These are phyloP conservation scores for Phytopythium aichiense DNA, from an alignment of 352 stramenopile genomes.

Conservation along the genomic window DNA sequence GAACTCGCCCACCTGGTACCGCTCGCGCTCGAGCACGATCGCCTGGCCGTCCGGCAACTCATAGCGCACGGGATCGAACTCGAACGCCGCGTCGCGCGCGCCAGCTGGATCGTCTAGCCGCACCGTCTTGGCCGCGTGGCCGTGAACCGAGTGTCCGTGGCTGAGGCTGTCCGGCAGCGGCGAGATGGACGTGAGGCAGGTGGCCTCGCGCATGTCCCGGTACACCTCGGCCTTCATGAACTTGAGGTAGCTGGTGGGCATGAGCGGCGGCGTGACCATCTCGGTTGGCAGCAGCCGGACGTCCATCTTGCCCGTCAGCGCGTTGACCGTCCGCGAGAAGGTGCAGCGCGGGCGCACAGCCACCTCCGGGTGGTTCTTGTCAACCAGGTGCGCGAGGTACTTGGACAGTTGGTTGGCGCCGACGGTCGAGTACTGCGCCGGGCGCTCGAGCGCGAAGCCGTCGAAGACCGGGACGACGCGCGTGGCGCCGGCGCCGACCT, in stretches of 20 bases:
- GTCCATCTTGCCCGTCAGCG: constrained; percentile 50
- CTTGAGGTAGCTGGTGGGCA: constrained; percentile 69
- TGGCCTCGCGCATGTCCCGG: constrained; percentile 70
- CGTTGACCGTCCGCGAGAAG: constrained; percentile 54
- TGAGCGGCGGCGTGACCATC: constrained; percentile 35
- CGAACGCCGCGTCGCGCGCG: constrained; percentile 15
- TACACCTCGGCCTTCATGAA: constrained; percentile 69
- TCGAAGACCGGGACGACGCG: constrained; percentile 90
- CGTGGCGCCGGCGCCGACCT: constrained; percentile 83
- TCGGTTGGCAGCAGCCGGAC: constrained; percentile 35
- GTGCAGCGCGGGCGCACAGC: constrained; percentile 56
- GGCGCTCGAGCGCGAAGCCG: constrained; percentile 81
- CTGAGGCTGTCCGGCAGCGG: constrained; percentile 30
- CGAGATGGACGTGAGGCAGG: constrained; percentile 43
- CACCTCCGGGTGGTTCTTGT: constrained; percentile 28
- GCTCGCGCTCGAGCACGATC: constrained; percentile 60
- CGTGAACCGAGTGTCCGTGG: neutral
- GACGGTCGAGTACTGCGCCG: constrained; percentile 69
- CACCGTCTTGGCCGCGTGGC: constrained; percentile 19
- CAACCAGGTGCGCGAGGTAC: constrained; percentile 71
- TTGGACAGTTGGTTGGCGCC: constrained; percentile 67
- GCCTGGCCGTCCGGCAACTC: constrained; percentile 78
- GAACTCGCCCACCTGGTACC: constrained; percentile 70
- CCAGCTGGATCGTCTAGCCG: constrained; percentile 1
- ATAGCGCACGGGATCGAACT: constrained; percentile 42